Evolutionary conservation across 1,139 yeast species (phyloP).

Genomic region (Candida tropicalis): DNA sequence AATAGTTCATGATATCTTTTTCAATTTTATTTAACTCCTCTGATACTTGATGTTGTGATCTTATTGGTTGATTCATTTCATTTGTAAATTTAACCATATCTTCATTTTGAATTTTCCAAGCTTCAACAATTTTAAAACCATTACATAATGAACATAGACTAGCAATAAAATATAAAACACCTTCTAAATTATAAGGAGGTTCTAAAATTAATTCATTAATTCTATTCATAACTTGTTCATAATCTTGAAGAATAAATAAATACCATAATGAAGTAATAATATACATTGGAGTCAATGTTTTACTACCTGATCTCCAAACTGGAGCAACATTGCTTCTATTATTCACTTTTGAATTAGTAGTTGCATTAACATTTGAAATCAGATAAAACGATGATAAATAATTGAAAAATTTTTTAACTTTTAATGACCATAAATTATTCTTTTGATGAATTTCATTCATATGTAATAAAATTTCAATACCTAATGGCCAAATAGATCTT

Average conservation of each 20-base stretch:
- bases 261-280: slow-evolving; percentile 41
- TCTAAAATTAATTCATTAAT: slow-evolving; percentile 44
- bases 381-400: slow-evolving; percentile 37
- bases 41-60: slow-evolving; percentile 9
- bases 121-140: slow-evolving; percentile 18
- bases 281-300: slow-evolving; percentile 39
- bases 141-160: slow-evolving; percentile 31
- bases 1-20: slow-evolving; percentile 22
- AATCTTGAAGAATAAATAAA: slow-evolving; percentile 30
- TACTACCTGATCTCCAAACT: slow-evolving; percentile 42
- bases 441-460: slow-evolving; percentile 2
- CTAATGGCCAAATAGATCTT: slow-evolving; percentile 61
- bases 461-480: slow-evolving; percentile 38
- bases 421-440: slow-evolving; percentile 9
- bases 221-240: slow-evolving; percentile 26
- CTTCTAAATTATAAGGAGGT: slow-evolving; percentile 50
- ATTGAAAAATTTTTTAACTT: slow-evolving; percentile 36
- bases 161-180: slow-evolving; percentile 38
- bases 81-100: slow-evolving; percentile 6
- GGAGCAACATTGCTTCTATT: slow-evolving; percentile 30
- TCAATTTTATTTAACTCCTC: slow-evolving; percentile 17
- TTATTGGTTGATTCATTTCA: slow-evolving; percentile 9
- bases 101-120: slow-evolving; percentile 8
- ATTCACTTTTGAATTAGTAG: slow-evolving; percentile 10
- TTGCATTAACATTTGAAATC: slow-evolving; percentile 14